Evolutionary conservation across 116 monocot genomes (phyloP).

Genomic region (Dioscorea cayenensis): DNA sequence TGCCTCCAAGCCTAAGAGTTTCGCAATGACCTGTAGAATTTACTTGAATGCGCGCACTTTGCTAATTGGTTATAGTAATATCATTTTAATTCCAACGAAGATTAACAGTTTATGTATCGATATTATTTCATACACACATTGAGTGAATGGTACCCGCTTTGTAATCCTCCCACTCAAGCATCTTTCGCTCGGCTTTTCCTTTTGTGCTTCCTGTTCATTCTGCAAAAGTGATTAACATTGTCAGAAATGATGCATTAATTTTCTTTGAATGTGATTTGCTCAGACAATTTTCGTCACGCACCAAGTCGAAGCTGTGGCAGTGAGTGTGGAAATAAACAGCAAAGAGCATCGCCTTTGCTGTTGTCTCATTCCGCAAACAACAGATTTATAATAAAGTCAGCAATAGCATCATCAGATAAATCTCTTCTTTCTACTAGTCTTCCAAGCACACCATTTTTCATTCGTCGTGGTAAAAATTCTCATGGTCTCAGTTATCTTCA

Average conservation of each 20-base stretch:
- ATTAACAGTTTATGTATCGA: background rate
- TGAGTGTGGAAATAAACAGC: constrained; percentile 45
- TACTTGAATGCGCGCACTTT: background rate
- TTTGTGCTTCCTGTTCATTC: constrained; percentile 24
- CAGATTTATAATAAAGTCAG: constrained; percentile 43
- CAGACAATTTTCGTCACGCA: constrained; percentile 12
- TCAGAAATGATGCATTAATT: too few species aligned
- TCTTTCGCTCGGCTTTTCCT: background rate
- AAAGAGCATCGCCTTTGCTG: constrained; percentile 45
- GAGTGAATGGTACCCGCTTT: constrained; percentile 46
- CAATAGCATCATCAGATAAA: constrained; percentile 19
- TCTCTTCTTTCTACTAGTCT: constrained; percentile 34
- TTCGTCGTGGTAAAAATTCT: constrained; percentile 1
- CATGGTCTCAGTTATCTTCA: constrained; percentile 6
- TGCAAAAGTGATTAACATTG: background rate
- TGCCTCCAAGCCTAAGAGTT: constrained; percentile 44
- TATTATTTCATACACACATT: constrained; percentile 30
- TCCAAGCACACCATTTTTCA: constrained; percentile 23
- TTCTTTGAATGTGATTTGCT: background rate
- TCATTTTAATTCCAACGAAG: too few species aligned
- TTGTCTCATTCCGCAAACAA: constrained; percentile 48
- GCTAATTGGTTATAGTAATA: too few species aligned
- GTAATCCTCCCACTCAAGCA: constrained; percentile 40
- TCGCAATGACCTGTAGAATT: constrained; percentile 34
- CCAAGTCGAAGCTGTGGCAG: constrained; percentile 26